These are phyloP conservation scores for Aspergillus costaricaensis DNA, from an alignment of 2,329 filamentous ascomycete genomes.

Conservation along the genomic window DNA sequence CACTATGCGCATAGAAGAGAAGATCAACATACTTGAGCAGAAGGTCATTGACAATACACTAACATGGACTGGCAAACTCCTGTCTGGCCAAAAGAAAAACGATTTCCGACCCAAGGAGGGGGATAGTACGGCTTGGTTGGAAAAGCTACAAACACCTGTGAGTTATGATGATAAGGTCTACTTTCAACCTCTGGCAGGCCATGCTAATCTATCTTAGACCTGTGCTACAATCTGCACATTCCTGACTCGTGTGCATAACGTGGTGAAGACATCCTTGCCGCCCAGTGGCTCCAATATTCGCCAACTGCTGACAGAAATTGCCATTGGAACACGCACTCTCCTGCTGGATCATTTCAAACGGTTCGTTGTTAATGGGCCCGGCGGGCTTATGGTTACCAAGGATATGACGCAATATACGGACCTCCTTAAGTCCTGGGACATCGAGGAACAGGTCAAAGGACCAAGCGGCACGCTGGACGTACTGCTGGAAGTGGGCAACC, in stretches of 20 bases:
- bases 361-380: constrained; percentile 89
- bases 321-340: constrained; percentile 72
- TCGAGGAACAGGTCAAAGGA: constrained; percentile 61
- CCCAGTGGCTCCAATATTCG: constrained; percentile 73
- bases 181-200: not conserved
- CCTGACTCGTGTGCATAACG: constrained; percentile 65
- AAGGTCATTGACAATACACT: constrained; percentile 71
- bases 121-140: constrained; percentile 59
- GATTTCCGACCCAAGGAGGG: constrained; percentile 88
- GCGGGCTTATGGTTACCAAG: constrained; percentile 92
- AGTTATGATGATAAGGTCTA: constrained; percentile 18
- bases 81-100: constrained; percentile 78
- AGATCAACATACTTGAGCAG: constrained; percentile 71
- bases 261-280: constrained; percentile 65
- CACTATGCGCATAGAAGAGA: constrained; percentile 78
- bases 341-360: constrained; percentile 93
- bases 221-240: constrained; percentile 82
- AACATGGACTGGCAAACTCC: constrained; percentile 72
- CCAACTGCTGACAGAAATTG: constrained; percentile 80
- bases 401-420: constrained; percentile 93
- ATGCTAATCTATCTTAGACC: constrained; percentile 50
- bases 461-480: constrained; percentile 70
- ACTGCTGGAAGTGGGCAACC: constrained; percentile 85
- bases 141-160: constrained; percentile 75
- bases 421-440: constrained; percentile 78